phyloP scores from a whole-genome alignment of 169 alveolate species.

The Neospora caninum region DNA sequence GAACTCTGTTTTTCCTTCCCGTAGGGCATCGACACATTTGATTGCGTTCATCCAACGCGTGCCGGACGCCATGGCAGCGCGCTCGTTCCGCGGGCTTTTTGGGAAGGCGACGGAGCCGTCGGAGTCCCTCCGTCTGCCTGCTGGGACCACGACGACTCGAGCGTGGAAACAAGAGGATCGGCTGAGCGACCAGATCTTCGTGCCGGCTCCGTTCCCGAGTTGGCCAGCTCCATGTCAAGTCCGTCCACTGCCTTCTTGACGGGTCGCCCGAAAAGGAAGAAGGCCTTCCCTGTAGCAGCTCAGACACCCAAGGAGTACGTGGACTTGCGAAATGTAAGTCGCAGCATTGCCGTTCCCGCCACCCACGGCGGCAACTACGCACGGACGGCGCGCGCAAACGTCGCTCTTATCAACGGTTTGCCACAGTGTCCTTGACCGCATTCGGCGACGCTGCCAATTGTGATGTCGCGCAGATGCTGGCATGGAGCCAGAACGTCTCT shows the following conservation, averaged over 20 bases:
- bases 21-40: slow-evolving; percentile 42
- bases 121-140: slow-evolving; percentile 2
- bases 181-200: background rate
- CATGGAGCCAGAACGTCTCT: no score
- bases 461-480: no score
- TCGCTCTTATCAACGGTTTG: no score
- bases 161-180: background rate
- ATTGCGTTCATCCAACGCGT: slow-evolving; percentile 49
- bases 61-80: slow-evolving; percentile 54
- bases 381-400: background rate
- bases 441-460: no score
- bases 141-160: background rate
- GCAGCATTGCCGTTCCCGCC: background rate
- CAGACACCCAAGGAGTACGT: slow-evolving; percentile 30
- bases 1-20: background rate
- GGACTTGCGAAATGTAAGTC: slow-evolving; percentile 36
- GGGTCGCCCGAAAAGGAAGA: background rate
- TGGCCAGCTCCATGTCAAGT: background rate
- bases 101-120: background rate
- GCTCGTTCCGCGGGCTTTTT: slow-evolving; percentile 22
- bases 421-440: no score
- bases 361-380: background rate
- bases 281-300: background rate
- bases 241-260: background rate
- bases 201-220: background rate